These are phyloP conservation scores for Botrytis paeoniae DNA, from an alignment of 2,329 filamentous ascomycete species.

Conservation along the genomic window DNA sequence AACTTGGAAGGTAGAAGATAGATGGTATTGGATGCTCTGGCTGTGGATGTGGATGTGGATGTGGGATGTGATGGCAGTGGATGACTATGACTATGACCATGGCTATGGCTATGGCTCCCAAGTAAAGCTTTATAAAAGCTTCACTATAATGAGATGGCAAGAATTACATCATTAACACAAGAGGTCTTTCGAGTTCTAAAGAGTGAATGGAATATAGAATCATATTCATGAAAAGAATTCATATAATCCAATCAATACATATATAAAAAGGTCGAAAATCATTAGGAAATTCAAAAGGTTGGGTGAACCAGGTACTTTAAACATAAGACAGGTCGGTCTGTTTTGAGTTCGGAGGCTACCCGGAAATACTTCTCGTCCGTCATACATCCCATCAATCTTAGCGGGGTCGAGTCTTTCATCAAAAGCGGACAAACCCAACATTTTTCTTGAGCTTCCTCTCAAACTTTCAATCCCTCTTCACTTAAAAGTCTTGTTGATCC, in stretches of 20 bases:
- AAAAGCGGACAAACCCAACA: constrained; percentile 10
- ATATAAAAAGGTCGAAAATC: background rate
- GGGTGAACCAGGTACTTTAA: background rate
- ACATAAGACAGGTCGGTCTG: background rate
- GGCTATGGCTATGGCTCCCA: background rate
- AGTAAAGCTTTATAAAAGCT: background rate
- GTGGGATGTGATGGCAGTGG: background rate
- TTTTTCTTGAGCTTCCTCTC: constrained; percentile 19
- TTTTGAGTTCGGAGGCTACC: constrained; percentile 10
- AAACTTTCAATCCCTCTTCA: constrained; percentile 25
- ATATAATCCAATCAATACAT: background rate
- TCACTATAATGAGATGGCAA: background rate
- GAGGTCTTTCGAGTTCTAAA: background rate
- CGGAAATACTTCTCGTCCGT: constrained; percentile 17
- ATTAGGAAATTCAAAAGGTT: background rate
- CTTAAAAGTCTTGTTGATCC: constrained; percentile 1
- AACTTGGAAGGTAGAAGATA: background rate
- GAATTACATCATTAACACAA: background rate
- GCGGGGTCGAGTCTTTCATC: constrained; percentile 15
- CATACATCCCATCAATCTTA: constrained; percentile 12
- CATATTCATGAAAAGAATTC: background rate
- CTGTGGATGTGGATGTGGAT: background rate
- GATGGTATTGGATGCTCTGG: background rate
- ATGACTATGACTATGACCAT: background rate
- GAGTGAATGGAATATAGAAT: background rate